Evolutionary conservation across 139 green algal species (phyloP).

Genomic region (Trebouxia sp.): DNA sequence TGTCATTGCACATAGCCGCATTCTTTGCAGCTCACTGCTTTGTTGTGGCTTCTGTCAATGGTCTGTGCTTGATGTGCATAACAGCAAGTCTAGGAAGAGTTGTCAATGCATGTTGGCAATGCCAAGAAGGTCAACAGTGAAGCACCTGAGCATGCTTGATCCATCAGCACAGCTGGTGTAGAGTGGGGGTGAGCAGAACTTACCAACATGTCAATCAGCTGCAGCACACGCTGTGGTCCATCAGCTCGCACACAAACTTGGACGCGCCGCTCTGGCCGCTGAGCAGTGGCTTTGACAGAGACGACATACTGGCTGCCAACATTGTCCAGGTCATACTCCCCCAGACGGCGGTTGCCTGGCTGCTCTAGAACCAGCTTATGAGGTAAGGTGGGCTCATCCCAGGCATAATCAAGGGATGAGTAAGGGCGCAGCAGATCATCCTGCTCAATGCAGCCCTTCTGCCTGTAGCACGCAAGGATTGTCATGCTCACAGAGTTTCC

Average conservation of each 20-base stretch:
- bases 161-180: too few relatives aligned
- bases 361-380: slow-evolving; percentile 72
- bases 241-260: slow-evolving; percentile 12
- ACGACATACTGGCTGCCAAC: slow-evolving; percentile 32
- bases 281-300: not conserved
- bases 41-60: too few relatives aligned
- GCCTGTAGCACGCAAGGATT: slow-evolving; percentile 14
- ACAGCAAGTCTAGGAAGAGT: too few relatives aligned
- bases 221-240: slow-evolving; percentile 23
- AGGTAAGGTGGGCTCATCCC: slow-evolving; percentile 76
- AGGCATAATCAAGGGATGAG: slow-evolving; percentile 77
- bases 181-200: too few relatives aligned
- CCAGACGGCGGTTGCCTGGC: slow-evolving; percentile 56
- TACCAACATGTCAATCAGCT: slow-evolving; percentile 1
- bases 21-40: too few relatives aligned
- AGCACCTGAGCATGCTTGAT: too few relatives aligned
- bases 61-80: too few relatives aligned
- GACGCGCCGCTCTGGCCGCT: not conserved
- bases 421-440: slow-evolving; percentile 85
- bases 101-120: too few relatives aligned
- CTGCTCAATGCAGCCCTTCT: slow-evolving; percentile 44
- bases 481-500: not conserved
- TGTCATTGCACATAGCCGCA: too few relatives aligned
- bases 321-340: slow-evolving; percentile 65
- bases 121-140: too few relatives aligned